A percentile compares a stretch with the other conserved stretches of the same genome.
Evolutionary conservation across 495 filamentous ascomycete species (phyloP).

Genomic region (Penicillium daleae): DNA sequence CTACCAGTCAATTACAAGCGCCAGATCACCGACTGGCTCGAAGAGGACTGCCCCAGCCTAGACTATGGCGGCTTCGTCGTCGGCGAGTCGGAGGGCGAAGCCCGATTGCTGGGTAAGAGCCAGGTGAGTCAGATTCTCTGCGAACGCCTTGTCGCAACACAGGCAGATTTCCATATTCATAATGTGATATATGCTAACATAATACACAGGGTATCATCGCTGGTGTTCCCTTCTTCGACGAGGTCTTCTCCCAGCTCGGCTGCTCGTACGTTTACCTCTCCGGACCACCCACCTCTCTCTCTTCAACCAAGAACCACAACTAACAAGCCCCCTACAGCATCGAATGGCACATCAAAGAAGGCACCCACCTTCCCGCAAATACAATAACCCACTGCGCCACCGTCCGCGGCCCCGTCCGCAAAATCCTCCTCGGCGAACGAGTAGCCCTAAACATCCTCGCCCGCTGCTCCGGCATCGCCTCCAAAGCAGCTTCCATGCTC

Average conservation of each 20-base stretch:
- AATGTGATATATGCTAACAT: background rate
- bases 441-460: constrained; percentile 92
- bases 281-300: background rate
- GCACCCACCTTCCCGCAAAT: constrained; percentile 56
- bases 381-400: constrained; percentile 70
- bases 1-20: constrained; percentile 84
- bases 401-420: constrained; percentile 82
- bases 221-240: constrained; percentile 92
- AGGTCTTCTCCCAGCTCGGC: constrained; percentile 86
- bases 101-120: constrained; percentile 87
- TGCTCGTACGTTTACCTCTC: constrained; percentile 61
- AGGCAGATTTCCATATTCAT: background rate
- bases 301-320: constrained; percentile 6
- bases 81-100: constrained; percentile 74
- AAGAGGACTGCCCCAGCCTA: constrained; percentile 93
- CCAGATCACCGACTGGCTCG: constrained; percentile 80
- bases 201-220: constrained; percentile 72
- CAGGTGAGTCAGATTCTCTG: constrained; percentile 41
- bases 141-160: background rate
- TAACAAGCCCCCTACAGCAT: constrained; percentile 51
- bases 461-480: constrained; percentile 90
- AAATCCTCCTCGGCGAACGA: constrained; percentile 86
- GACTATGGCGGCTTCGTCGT: constrained; percentile 98
- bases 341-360: constrained; percentile 85
- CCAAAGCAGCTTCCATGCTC: constrained; percentile 58